A percentile compares a stretch with the other conserved stretches of the same genome.
These are phyloP conservation scores for Dictyostelium citrinum DNA, from an alignment of 78 protist species.

Conservation along the genomic window DNA sequence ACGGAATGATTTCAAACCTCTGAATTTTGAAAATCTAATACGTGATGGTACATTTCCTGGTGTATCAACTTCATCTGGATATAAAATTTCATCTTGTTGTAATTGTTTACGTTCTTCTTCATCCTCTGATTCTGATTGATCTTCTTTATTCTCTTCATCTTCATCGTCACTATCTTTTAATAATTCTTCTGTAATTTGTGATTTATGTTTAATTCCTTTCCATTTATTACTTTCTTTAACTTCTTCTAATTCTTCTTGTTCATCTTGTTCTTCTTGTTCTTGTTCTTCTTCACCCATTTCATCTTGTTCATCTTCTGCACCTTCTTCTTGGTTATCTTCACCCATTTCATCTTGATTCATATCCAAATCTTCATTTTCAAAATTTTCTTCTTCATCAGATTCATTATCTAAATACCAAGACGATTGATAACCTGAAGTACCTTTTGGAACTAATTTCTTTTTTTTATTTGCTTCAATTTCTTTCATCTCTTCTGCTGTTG, in stretches of 20 bases:
- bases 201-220: constrained; percentile 57
- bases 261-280: background rate
- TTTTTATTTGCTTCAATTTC: constrained; percentile 54
- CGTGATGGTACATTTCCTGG: constrained; percentile 89
- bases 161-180: background rate
- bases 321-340: background rate
- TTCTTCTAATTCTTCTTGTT: constrained; percentile 4
- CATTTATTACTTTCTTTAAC: constrained; percentile 56
- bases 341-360: constrained; percentile 11
- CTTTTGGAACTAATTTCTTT: constrained; percentile 85
- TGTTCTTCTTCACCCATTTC: background rate
- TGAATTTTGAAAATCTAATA: constrained; percentile 87
- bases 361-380: constrained; percentile 15
- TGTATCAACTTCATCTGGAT: constrained; percentile 96
- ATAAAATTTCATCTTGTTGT: constrained; percentile 30
- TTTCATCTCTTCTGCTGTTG: constrained; percentile 86
- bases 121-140: background rate
- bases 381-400: constrained; percentile 58
- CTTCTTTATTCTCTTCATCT: constrained; percentile 22
- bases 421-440: constrained; percentile 89
- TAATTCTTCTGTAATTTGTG: constrained; percentile 17
- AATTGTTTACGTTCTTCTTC: constrained; percentile 24
- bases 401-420: constrained; percentile 88
- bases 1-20: constrained; percentile 91
- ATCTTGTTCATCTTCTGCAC: constrained; percentile 24